A percentile compares a stretch with the other conserved stretches of the same genome.
Evolutionary conservation across 78 protist genomes (phyloP).

Genomic region (Speleostelium caveatum): DNA sequence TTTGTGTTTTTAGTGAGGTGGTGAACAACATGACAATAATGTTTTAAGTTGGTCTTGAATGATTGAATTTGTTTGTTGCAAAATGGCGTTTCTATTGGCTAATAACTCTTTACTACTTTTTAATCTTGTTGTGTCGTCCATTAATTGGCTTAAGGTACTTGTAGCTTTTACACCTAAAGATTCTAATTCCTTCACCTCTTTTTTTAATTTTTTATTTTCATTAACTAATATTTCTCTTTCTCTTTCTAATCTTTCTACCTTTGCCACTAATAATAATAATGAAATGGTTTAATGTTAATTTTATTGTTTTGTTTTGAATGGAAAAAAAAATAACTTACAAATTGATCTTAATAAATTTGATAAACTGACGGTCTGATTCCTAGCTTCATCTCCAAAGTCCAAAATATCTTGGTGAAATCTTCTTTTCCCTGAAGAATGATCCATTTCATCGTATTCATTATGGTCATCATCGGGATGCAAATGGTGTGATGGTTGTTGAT

Average conservation of each 20-base stretch:
- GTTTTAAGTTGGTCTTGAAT: conserved; percentile 60
- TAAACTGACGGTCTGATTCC: too few species aligned
- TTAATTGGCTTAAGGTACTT: conserved; percentile 9
- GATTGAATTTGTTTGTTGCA: conserved; percentile 64
- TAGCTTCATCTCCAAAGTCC: background rate
- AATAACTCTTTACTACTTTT: conserved; percentile 41
- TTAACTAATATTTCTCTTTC: conserved; percentile 47
- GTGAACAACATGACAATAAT: conserved; percentile 50
- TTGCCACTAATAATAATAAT: conserved; percentile 4
- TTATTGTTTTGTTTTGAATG: too few species aligned
- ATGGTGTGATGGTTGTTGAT: background rate
- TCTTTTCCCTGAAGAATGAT: background rate
- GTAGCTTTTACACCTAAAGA: conserved; percentile 50
- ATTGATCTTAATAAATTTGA: too few species aligned
- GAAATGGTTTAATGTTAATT: too few species aligned
- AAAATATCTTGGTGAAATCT: background rate
- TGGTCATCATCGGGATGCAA: conserved; percentile 1
- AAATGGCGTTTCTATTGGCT: conserved; percentile 29
- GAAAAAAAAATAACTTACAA: too few species aligned
- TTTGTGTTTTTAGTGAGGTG: conserved; percentile 29
- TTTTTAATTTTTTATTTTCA: conserved; percentile 52
- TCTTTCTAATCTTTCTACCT: conserved; percentile 67
- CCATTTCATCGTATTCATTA: conserved; percentile 3
- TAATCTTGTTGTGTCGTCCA: conserved; percentile 62
- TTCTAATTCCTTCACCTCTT: conserved; percentile 38